Percentiles rank a stretch among this genome's conserved stretches.
phyloP scores from a whole-genome alignment of 2,329 filamentous ascomycete species.

The Cladosporium sp. region DNA sequence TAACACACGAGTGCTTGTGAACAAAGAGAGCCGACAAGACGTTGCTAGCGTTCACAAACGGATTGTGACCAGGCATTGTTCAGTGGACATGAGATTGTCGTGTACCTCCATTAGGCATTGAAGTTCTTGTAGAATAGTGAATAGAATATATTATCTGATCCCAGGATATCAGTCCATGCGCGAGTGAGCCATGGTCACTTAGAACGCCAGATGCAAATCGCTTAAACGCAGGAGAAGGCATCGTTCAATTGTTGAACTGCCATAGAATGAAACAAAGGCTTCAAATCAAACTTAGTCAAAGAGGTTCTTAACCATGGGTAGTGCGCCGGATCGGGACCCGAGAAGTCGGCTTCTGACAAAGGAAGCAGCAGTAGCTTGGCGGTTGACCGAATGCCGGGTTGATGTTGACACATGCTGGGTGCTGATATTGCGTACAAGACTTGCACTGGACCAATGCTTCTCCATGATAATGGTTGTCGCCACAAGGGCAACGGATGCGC shows the following conservation, averaged over 20 bases:
- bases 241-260: not conserved
- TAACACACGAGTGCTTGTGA: not conserved
- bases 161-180: slow-evolving; percentile 2
- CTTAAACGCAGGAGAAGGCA: slow-evolving; percentile 12
- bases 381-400: slow-evolving; percentile 32
- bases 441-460: slow-evolving; percentile 60
- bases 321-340: slow-evolving; percentile 4
- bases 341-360: slow-evolving; percentile 5
- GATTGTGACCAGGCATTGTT: not conserved
- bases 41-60: not conserved
- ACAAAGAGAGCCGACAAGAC: not conserved
- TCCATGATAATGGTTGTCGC: slow-evolving; percentile 50
- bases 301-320: slow-evolving; percentile 1
- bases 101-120: not conserved
- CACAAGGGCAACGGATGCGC: slow-evolving; percentile 55
- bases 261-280: not conserved
- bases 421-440: slow-evolving; percentile 60
- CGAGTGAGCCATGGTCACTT: not conserved
- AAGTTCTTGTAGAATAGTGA: not conserved
- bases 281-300: not conserved
- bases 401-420: slow-evolving; percentile 56
- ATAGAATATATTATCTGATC: slow-evolving; percentile 3
- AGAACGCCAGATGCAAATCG: slow-evolving; percentile 2
- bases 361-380: slow-evolving; percentile 10
- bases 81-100: no score